Base-by-base conservation (phyloP, 768 basidiomycete species). In the Lanmaoa rubissima region DNA sequence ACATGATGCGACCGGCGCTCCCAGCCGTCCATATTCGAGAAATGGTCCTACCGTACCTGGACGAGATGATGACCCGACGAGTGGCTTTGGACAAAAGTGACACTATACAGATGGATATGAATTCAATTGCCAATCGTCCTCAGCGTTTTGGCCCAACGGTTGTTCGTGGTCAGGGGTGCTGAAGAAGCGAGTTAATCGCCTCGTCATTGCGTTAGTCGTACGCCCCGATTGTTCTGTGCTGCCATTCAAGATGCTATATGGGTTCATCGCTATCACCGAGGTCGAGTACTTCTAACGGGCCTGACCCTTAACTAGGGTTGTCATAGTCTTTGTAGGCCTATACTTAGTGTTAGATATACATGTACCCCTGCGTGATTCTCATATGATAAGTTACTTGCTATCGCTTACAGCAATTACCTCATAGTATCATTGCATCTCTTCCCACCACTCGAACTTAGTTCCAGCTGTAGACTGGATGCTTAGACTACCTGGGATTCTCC, bases 381-480 rank as follows among this genome's bases (percentile, higher is more conserved):
- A 3, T 19, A 14, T 13, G 28, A 31, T 31, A 31, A 7, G 7
- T 4, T 34, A n/a, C n/a, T n/a, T 4, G 2, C 3, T 8, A 17
- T 43, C 43, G 26, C 44, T 31, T 19, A n/a, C 44, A 12, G n/a
- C 11, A 31, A 31, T 52, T 53, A 48, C 34, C 24, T 38, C 56
- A 51, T 40, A 31, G 10, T 28, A 31, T 24, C 48, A 39, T 49
- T 51, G 34, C 11, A 31, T 53, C 42, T 28, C 21, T n/a, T 48
- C 39, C 24, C 13, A 43, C n/a, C 19, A 46, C 24, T 58, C 11
- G 28, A 24, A 49, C 19, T 40, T 51, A 48, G 32, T 45, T 42
- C 21, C 35, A 31, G 39, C 21, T 24, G 21, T 36, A 36, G 10
- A 5, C 59, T 28, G 12, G 21, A 65, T 64, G 63, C 19, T 58